Percentiles rank a stretch among this genome's conserved stretches.
These are phyloP conservation scores for Nemania serpens DNA, from an alignment of 2,329 filamentous ascomycete genomes.

Conservation along the genomic window DNA sequence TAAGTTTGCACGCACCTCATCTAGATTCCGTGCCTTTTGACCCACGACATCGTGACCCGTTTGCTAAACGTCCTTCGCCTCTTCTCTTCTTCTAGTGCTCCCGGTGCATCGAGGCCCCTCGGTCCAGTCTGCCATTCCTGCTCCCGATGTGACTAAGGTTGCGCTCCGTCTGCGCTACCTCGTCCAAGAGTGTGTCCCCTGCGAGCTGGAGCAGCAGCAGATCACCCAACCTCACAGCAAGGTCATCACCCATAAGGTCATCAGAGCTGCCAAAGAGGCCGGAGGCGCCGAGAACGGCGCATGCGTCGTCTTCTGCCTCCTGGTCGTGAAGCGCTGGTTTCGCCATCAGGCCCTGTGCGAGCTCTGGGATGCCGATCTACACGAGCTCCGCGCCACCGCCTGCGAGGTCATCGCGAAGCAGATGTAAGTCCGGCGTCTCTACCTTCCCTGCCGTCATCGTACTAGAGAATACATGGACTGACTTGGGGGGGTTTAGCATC, in stretches of 20 bases:
- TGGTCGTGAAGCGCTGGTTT: slow-evolving; percentile 76
- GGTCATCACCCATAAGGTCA: slow-evolving; percentile 79
- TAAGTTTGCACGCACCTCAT: slow-evolving; percentile 37
- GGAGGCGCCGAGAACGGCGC: slow-evolving; percentile 74
- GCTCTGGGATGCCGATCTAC: slow-evolving; percentile 90
- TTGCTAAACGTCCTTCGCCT: slow-evolving; percentile 6
- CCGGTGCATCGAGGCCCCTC: slow-evolving; percentile 63
- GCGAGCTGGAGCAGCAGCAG: slow-evolving; percentile 77
- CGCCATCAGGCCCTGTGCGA: slow-evolving; percentile 77
- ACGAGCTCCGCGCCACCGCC: slow-evolving; percentile 76
- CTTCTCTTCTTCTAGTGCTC: slow-evolving; percentile 58
- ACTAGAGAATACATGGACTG: neutral
- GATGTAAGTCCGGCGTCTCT: slow-evolving; percentile 48
- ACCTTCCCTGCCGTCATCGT: neutral
- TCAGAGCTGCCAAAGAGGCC: slow-evolving; percentile 80
- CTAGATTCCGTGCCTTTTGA: neutral
- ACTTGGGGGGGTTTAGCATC: slow-evolving; percentile 64
- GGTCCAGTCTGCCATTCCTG: slow-evolving; percentile 69
- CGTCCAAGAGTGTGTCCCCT: slow-evolving; percentile 86
- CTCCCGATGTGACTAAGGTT: slow-evolving; percentile 83
- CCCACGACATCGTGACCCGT: neutral
- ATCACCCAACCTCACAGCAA: slow-evolving; percentile 82
- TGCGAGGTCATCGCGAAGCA: slow-evolving; percentile 92
- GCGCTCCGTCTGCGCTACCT: slow-evolving; percentile 89
- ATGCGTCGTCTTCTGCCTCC: slow-evolving; percentile 83